A percentile compares a stretch with the other conserved stretches of the same genome.
phyloP scores from a whole-genome alignment of 2,329 filamentous ascomycete genomes.

The Fusarium nisikadoi region DNA sequence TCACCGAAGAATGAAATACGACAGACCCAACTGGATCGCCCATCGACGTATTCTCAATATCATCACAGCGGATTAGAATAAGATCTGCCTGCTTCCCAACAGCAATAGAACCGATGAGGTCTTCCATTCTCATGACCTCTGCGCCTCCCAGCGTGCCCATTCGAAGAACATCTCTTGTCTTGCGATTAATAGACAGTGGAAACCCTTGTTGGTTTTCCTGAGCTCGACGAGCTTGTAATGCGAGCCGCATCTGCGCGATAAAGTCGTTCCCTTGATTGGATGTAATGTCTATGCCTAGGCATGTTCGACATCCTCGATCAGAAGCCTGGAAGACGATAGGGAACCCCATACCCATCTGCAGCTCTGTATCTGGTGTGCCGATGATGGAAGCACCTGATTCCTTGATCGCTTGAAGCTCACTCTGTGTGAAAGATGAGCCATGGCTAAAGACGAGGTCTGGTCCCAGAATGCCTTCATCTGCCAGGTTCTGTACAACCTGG shows the following conservation, averaged over 20 bases:
- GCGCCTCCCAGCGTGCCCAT: background rate
- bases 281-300: background rate
- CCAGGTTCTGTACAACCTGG: background rate
- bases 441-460: background rate
- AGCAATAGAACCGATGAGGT: background rate
- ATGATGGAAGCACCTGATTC: background rate
- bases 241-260: background rate
- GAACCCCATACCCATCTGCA: background rate
- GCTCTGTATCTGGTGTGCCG: background rate
- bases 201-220: background rate
- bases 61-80: background rate
- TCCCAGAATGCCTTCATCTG: background rate
- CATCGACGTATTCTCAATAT: background rate
- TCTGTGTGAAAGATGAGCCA: background rate
- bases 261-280: background rate
- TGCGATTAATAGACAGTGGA: background rate
- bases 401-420: background rate
- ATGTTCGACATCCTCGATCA: background rate
- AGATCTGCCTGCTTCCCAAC: background rate
- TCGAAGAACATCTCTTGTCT: background rate
- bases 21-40: background rate
- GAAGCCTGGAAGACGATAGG: background rate
- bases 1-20: background rate
- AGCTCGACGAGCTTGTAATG: background rate
- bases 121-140: background rate